Conservation (phyloP, 2,329 filamentous ascomycete species). For the Fusarium dlaminii region DNA sequence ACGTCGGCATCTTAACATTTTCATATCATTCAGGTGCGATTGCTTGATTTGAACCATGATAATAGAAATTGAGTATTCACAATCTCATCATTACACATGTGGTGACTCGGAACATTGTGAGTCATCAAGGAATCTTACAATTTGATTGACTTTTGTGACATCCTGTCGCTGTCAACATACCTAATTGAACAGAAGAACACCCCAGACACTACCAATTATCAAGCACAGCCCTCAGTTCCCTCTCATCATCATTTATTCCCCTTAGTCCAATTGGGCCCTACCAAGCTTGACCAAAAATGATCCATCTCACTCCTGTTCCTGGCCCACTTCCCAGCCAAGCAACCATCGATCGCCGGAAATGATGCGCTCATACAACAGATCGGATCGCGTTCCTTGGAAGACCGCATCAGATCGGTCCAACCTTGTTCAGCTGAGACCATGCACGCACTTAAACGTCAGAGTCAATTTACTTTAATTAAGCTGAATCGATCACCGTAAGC, state of each 20-base stretch:
- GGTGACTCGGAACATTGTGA: not conserved
- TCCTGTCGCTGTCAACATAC: no score
- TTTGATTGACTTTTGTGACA: not conserved
- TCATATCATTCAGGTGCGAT: not conserved
- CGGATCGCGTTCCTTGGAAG: slow-evolving; percentile 28
- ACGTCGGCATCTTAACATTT: not conserved
- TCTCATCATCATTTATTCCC: not conserved
- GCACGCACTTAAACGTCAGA: slow-evolving; percentile 21
- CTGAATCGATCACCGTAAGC: slow-evolving; percentile 6
- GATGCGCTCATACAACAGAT: slow-evolving; percentile 29
- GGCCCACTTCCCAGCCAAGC: slow-evolving; percentile 11
- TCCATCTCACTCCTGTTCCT: slow-evolving; percentile 7
- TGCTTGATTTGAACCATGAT: accelerated
- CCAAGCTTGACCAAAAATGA: not conserved
- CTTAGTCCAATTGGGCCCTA: not conserved
- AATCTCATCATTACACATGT: not conserved
- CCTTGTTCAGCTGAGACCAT: slow-evolving; percentile 15
- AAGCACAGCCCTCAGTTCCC: not conserved
- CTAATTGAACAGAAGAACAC: not conserved
- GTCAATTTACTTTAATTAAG: not conserved
- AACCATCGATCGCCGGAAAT: slow-evolving; percentile 14
- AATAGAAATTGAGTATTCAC: no score
- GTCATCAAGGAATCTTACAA: not conserved
- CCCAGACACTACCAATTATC: not conserved
- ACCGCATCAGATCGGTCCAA: slow-evolving; percentile 3